Conservation (phyloP, 164 flowering plant genomes). For the Berberis vulgaris region DNA sequence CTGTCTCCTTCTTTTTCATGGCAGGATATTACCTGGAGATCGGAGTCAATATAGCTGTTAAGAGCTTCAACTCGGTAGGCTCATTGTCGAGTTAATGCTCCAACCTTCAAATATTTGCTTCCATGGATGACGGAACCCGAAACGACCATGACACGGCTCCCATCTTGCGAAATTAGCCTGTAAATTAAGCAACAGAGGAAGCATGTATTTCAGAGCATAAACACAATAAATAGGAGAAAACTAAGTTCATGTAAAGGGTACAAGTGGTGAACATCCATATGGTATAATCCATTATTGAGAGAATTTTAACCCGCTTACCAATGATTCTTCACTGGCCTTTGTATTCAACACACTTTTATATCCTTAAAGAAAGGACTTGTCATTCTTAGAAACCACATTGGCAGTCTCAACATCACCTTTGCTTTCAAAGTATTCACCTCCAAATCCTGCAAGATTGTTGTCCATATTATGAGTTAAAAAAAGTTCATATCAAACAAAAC, state of each 20-base stretch:
- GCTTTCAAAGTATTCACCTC: slow-evolving; percentile 36
- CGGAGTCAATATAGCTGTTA: slow-evolving; percentile 29
- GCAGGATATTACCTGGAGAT: slow-evolving; percentile 30
- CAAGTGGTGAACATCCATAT: not conserved
- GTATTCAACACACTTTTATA: slow-evolving; percentile 62
- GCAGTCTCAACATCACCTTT: slow-evolving; percentile 16
- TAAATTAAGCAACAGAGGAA: not conserved
- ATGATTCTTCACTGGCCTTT: slow-evolving; percentile 48
- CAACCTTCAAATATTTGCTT: slow-evolving; percentile 56
- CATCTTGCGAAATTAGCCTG: slow-evolving; percentile 83
- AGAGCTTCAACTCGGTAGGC: slow-evolving; percentile 67
- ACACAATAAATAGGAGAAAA: not conserved
- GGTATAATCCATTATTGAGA: not conserved
- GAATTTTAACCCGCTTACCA: slow-evolving; percentile 32
- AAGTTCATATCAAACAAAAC: no score
- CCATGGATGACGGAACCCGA: slow-evolving; percentile 74
- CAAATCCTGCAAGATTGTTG: slow-evolving; percentile 42
- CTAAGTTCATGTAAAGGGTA: not conserved
- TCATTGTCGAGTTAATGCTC: slow-evolving; percentile 48
- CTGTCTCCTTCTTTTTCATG: no score
- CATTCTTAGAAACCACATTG: slow-evolving; percentile 12
- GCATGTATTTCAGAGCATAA: not conserved
- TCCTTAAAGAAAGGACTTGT: slow-evolving; percentile 36
- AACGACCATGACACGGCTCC: slow-evolving; percentile 75
- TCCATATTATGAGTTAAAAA: not conserved